Conservation (phyloP, 2,329 filamentous ascomycete species). For the Amauroascus verrucosus region DNA sequence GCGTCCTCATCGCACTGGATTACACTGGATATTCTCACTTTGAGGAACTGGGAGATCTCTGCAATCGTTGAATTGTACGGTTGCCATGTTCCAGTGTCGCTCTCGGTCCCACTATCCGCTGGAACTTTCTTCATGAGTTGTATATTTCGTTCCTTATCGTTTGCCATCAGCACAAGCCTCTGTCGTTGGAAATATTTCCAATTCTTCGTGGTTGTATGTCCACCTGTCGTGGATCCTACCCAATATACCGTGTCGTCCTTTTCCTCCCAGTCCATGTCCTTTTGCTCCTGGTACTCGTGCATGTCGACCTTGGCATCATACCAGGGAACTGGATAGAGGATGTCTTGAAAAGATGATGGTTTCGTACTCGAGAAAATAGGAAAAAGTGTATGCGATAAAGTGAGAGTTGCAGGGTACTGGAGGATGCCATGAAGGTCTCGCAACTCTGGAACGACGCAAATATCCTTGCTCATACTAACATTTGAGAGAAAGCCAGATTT, state of each 20-base stretch:
- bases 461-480: constrained; percentile 3
- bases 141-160: neutral
- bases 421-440: constrained; percentile 5
- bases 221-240: constrained; percentile 47
- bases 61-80: constrained; percentile 12
- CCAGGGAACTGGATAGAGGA: constrained; percentile 43
- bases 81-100: constrained; percentile 8
- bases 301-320: constrained; percentile 30
- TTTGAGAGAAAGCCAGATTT: constrained; percentile 3
- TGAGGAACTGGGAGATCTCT: constrained; percentile 25
- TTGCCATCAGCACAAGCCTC: constrained; percentile 31
- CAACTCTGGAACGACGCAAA: constrained; percentile 7
- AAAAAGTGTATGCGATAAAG: constrained; percentile 14
- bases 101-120: neutral
- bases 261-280: constrained; percentile 39
- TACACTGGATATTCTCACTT: constrained; percentile 40
- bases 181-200: constrained; percentile 43
- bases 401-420: constrained; percentile 7
- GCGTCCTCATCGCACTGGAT: constrained; percentile 35
- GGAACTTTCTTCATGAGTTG: constrained; percentile 6
- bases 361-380: constrained; percentile 17
- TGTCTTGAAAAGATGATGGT: constrained; percentile 27
- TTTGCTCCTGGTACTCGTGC: constrained; percentile 33
- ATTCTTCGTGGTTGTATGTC: constrained; percentile 24
- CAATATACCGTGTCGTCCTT: constrained; percentile 47